Conservation (phyloP, 805 yeast genomes). For the Metahyphopichia silvanorum region DNA sequence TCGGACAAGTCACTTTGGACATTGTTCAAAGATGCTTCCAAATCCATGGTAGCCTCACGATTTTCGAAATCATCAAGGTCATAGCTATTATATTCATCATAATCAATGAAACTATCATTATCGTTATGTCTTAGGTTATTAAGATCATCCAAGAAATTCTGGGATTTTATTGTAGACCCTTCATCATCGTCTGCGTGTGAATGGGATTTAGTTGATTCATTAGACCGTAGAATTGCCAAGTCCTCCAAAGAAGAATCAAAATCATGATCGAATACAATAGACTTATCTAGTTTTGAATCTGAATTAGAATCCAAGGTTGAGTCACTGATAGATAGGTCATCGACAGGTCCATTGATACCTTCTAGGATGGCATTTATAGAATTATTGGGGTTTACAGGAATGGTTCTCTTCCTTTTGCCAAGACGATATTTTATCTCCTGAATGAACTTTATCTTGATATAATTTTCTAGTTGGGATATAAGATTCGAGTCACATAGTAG, state of each 20-base stretch:
- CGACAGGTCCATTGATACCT: neutral
- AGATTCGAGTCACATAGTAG: conserved; percentile 24
- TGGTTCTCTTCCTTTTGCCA: too few species aligned
- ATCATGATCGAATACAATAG: conserved; percentile 4
- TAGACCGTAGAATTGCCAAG: conserved; percentile 14
- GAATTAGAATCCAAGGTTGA: conserved; percentile 9
- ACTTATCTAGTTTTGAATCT: neutral
- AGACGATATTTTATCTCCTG: conserved; percentile 8
- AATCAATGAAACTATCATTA: conserved; percentile 3
- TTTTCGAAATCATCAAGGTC: neutral
- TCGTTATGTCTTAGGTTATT: conserved; percentile 30
- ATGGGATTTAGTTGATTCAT: conserved; percentile 21
- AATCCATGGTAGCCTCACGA: neutral
- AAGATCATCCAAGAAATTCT: conserved; percentile 20
- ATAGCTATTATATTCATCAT: conserved; percentile 3
- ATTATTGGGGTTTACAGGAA: too few species aligned
- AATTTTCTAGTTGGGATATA: conserved; percentile 21
- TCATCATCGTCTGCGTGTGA: conserved; percentile 9
- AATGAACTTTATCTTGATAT: conserved; percentile 18
- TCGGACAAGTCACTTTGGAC: too few species aligned
- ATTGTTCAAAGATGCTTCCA: neutral
- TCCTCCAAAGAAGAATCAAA: conserved; percentile 13
- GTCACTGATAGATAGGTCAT: conserved; percentile 9
- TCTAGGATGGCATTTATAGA: neutral
- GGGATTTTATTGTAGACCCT: too few species aligned